Evolutionary conservation across 805 yeast species (phyloP).

Genomic region (Scheffersomyces lignosus): DNA sequence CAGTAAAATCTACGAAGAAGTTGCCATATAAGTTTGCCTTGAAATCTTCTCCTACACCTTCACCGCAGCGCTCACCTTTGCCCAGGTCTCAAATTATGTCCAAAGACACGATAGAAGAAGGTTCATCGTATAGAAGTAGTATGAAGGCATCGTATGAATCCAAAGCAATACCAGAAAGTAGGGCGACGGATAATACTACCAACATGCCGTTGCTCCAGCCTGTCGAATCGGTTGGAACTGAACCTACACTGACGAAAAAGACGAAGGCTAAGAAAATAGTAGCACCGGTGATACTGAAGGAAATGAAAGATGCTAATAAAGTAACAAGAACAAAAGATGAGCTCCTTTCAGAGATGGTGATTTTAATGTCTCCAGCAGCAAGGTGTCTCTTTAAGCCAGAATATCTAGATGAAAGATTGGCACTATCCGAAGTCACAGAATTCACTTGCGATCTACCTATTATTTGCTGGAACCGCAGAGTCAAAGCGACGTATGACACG

Average conservation of each 20-base stretch:
- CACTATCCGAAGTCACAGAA: slow-evolving; percentile 21
- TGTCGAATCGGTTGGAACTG: slow-evolving; percentile 9
- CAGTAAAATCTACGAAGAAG: not conserved
- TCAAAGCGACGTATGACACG: slow-evolving; percentile 49
- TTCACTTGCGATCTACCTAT: slow-evolving; percentile 36
- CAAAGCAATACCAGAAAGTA: not conserved
- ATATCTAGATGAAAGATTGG: slow-evolving; percentile 14
- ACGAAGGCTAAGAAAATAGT: slow-evolving; percentile 1
- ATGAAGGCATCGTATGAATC: slow-evolving; percentile 6
- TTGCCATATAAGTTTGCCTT: too few species aligned
- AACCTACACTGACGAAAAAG: not conserved
- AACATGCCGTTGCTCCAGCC: not conserved
- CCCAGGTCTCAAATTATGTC: not conserved
- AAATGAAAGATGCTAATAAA: slow-evolving; percentile 35
- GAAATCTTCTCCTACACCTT: too few species aligned
- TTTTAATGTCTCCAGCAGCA: slow-evolving; percentile 15
- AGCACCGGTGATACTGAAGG: slow-evolving; percentile 15
- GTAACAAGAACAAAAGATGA: slow-evolving; percentile 48
- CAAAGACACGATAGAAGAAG: not conserved
- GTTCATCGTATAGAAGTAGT: not conserved
- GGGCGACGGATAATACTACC: not conserved
- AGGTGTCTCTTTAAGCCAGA: slow-evolving; percentile 9
- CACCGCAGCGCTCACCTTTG: too few species aligned
- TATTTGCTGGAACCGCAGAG: slow-evolving; percentile 53
- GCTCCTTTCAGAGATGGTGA: slow-evolving; percentile 48